These are phyloP conservation scores for Nicotiana noctiflora DNA, from an alignment of 257 asterid genomes.

Conservation along the genomic window DNA sequence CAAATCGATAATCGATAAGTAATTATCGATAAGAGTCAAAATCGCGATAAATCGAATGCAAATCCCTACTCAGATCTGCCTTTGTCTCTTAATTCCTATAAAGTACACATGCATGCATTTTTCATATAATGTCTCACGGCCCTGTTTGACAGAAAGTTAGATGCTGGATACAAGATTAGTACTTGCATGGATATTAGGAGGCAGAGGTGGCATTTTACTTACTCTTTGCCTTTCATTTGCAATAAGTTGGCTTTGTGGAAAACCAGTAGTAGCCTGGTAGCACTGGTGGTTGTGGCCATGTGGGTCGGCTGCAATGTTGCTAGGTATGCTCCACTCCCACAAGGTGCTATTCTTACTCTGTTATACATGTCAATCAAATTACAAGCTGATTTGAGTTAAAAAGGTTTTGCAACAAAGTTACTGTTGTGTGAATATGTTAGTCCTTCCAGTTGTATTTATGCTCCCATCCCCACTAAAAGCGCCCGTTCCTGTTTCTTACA, in stretches of 20 bases:
- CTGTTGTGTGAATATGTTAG: background rate
- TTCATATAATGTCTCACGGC: constrained; percentile 74
- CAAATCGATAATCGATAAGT: too few species aligned
- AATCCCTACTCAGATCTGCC: constrained; percentile 59
- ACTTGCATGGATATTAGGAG: constrained; percentile 65
- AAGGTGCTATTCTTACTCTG: constrained; percentile 79
- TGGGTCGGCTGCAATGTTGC: constrained; percentile 77
- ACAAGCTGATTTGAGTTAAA: constrained; percentile 57
- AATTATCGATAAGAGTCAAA: too few species aligned
- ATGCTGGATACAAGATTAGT: constrained; percentile 70
- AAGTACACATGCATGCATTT: constrained; percentile 61
- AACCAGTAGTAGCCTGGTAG: too few species aligned
- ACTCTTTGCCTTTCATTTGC: constrained; percentile 57
- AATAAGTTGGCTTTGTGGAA: constrained; percentile 87
- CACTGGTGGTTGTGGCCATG: constrained; percentile 55
- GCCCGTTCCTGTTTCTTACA: too few species aligned
- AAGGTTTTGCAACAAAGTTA: background rate
- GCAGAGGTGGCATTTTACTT: constrained; percentile 65
- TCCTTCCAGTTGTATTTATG: background rate
- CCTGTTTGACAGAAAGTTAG: constrained; percentile 56
- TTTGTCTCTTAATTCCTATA: constrained; percentile 50
- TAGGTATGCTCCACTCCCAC: constrained; percentile 63
- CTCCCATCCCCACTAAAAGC: background rate
- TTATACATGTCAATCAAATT: constrained; percentile 78
- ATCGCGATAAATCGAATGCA: too few species aligned